Evolutionary conservation across 1,284 basidiomycete genomes (phyloP).

Genomic region (Erythrobasidium hasegawianum): DNA sequence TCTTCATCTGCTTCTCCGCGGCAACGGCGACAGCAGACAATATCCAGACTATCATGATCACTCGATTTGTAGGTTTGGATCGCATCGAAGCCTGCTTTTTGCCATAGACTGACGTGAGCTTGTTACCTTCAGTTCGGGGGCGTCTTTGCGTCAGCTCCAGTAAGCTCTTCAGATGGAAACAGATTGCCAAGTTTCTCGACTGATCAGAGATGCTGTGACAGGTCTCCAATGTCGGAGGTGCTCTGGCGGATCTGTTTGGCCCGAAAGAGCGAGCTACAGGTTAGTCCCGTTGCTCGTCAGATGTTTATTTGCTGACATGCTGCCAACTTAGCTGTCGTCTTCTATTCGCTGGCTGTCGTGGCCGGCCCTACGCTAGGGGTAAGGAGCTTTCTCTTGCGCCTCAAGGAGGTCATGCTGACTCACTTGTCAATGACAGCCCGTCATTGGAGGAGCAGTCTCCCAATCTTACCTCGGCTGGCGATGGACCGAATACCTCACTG

Average conservation of each 20-base stretch:
- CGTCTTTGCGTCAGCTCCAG: conserved; percentile 42
- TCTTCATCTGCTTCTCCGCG: conserved; percentile 56
- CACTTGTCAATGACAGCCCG: conserved; percentile 59
- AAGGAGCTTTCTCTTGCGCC: conserved; percentile 59
- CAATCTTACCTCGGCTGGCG: conserved; percentile 52
- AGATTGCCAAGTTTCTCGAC: too few relatives aligned
- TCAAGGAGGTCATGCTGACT: conserved; percentile 53
- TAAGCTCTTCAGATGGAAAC: too few relatives aligned
- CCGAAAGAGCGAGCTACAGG: conserved; percentile 55
- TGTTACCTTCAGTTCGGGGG: conserved; percentile 40
- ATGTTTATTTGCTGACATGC: not conserved
- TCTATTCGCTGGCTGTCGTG: conserved; percentile 63
- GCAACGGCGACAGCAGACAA: conserved; percentile 58
- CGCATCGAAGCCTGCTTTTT: not conserved
- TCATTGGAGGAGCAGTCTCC: conserved; percentile 56
- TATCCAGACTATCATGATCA: conserved; percentile 53
- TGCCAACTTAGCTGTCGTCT: conserved; percentile 11
- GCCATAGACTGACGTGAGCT: not conserved
- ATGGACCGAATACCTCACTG: conserved; percentile 47
- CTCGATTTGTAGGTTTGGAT: conserved; percentile 39
- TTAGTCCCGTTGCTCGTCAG: conserved; percentile 51
- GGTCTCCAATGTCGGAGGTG: conserved; percentile 53
- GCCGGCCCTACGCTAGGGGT: conserved; percentile 64
- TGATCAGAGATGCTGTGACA: too few relatives aligned
- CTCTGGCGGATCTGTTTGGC: conserved; percentile 31